Conservation (phyloP, 371 early-diverging fungal genomes). For the Vairimorpha ceranae region DNA sequence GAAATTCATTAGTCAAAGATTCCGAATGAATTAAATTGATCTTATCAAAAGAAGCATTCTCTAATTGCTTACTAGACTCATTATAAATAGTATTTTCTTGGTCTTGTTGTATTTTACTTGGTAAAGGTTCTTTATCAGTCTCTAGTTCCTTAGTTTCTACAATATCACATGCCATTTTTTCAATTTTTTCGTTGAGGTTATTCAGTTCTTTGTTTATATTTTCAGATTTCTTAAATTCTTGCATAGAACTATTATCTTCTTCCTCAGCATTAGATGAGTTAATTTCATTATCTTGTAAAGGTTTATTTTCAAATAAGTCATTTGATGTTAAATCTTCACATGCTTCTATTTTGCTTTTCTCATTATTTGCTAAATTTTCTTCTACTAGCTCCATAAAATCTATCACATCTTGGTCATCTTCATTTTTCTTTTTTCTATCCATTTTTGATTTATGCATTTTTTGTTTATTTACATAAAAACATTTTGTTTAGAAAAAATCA, state of each 20-base stretch:
- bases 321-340: not conserved
- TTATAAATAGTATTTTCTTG: not conserved
- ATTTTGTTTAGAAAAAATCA: not conserved
- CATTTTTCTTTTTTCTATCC: not conserved
- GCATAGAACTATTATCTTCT: not conserved
- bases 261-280: not conserved
- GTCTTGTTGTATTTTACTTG: no score
- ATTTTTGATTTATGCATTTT: not conserved
- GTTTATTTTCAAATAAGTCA: not conserved
- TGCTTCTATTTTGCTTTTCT: not conserved
- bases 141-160: not conserved
- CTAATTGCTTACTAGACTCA: not conserved
- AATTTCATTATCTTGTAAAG: not conserved
- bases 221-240: not conserved
- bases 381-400: conserved; percentile 6
- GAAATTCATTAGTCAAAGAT: not conserved
- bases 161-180: not conserved
- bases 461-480: conserved; percentile 3
- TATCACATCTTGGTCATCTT: not conserved
- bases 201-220: not conserved
- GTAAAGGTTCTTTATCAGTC: not conserved
- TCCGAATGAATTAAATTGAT: not conserved
- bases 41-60: no score
- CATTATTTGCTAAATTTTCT: not conserved
- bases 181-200: not conserved